Base-by-base conservation (phyloP, 306 rosid species). In the Malus domestica region DNA sequence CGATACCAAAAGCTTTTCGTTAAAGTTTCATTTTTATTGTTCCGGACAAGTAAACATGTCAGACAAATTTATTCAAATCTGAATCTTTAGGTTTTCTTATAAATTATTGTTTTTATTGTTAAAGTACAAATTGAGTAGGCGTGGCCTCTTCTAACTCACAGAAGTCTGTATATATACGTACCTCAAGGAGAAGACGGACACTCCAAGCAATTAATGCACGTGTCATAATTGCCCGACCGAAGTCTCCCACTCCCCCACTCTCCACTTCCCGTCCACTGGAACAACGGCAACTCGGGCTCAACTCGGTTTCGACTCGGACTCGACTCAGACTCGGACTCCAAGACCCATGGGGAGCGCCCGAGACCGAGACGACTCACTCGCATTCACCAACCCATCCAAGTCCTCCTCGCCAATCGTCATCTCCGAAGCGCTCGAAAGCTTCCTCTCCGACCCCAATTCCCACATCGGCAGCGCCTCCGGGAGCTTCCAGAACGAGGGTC, bases 401-500 rank as follows among this genome's bases (percentile, higher is more conserved):
- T 91, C 97, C 30, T 91, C 97, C 12, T 89, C 98, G 1, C 98
- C 98, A n/a, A 78, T 89, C 76, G 80, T 92, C 1, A 91, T 86
- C 58, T 94, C 96, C 1, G 98, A 89, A 85, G 89, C 88, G 20
- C 88, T 86, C 13, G 97, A 89, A 58, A 86, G 89, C 51, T 93
- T 80, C 72, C 96, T 88, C 62, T n/a, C 85, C 51, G 97, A 93
- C 82, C 96, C 98, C 3, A 82, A 81, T 64, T 74, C 89, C 52
- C 74, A 65, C 45, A 57, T 79, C 67, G 86, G 85, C 7, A 90
- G 93, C 72, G 92, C 96, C 54, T 91, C 97, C 18, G 92, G 98
- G 18, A 93, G 98, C 80, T 93, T 93, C 82, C 93, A 89, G 87
- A 93, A 87, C 85, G 97, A 91, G 10, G 91, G 90, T 2, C 68